Evolutionary conservation across 352 stramenopile species (phyloP).

Genomic region (Phytophthora aleatoria): DNA sequence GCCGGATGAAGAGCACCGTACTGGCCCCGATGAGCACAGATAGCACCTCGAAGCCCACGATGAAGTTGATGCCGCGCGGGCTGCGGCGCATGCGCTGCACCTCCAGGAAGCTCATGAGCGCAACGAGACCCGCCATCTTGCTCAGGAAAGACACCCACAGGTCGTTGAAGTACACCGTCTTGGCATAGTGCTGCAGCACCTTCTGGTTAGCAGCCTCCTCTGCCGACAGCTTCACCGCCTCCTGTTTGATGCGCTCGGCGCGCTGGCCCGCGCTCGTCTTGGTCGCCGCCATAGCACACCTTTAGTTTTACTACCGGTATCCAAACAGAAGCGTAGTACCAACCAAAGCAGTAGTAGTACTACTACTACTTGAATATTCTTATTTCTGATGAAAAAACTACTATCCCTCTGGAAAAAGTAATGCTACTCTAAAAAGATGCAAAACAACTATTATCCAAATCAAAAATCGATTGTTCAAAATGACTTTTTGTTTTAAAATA

Average conservation of each 20-base stretch:
- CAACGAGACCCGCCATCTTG: constrained; percentile 75
- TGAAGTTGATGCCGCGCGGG: constrained; percentile 53
- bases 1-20: constrained; percentile 70
- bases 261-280: constrained; percentile 28
- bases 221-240: constrained; percentile 21
- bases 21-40: constrained; percentile 58
- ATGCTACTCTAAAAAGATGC: no score
- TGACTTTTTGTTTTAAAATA: no score
- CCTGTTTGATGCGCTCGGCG: constrained; percentile 28
- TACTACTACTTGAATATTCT: no score
- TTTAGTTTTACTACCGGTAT: no score
- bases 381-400: no score
- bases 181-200: constrained; percentile 79
- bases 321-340: no score
- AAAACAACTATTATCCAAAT: no score
- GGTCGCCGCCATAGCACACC: constrained; percentile 6
- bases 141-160: constrained; percentile 83
- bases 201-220: constrained; percentile 64
- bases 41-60: constrained; percentile 62
- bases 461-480: no score
- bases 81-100: constrained; percentile 64
- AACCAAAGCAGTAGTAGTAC: no score
- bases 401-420: no score
- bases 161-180: constrained; percentile 88
- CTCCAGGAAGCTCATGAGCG: constrained; percentile 66